These are phyloP conservation scores for Kwoniella heveanensis DNA, from an alignment of 768 basidiomycete species.

Conservation along the genomic window DNA sequence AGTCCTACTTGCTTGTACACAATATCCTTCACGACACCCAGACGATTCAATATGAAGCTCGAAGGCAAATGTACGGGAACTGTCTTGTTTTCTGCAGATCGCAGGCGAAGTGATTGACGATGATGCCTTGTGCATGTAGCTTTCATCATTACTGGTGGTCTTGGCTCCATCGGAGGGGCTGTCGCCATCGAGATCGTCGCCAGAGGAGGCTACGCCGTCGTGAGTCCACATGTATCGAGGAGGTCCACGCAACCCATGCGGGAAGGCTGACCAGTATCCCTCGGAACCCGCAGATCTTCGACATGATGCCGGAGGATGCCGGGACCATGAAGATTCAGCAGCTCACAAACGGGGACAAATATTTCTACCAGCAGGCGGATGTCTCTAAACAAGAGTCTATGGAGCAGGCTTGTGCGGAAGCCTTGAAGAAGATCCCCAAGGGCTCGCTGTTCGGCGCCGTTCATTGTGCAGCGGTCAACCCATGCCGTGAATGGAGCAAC, in stretches of 20 bases:
- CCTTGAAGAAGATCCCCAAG: conserved; percentile 25
- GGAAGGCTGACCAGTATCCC: no score
- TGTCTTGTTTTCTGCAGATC: no score
- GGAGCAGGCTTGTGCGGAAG: conserved; percentile 25
- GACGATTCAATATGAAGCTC: no score
- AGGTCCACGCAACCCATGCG: neutral
- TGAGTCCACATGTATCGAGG: neutral
- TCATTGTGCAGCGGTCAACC: conserved; percentile 32
- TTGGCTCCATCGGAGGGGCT: conserved; percentile 42
- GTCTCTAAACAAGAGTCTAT: conserved; percentile 36
- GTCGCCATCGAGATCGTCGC: conserved; percentile 23
- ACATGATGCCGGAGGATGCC: conserved; percentile 39
- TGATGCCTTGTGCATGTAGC: no score
- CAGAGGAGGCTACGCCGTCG: conserved; percentile 19
- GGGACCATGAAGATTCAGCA: conserved; percentile 27
- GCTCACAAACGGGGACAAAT: conserved; percentile 18
- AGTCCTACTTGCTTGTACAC: no score
- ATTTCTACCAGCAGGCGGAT: conserved; percentile 36
- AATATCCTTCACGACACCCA: no score
- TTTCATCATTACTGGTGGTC: conserved; percentile 43
- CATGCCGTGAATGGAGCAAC: conserved; percentile 30
- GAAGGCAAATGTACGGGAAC: no score
- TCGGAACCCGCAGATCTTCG: conserved; percentile 38
- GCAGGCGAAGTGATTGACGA: no score
- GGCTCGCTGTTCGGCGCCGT: conserved; percentile 25